A percentile compares a stretch with the other conserved stretches of the same genome.
Conservation (phyloP, 108 stramenopile genomes). For the Hondaea fermentalgiana region DNA sequence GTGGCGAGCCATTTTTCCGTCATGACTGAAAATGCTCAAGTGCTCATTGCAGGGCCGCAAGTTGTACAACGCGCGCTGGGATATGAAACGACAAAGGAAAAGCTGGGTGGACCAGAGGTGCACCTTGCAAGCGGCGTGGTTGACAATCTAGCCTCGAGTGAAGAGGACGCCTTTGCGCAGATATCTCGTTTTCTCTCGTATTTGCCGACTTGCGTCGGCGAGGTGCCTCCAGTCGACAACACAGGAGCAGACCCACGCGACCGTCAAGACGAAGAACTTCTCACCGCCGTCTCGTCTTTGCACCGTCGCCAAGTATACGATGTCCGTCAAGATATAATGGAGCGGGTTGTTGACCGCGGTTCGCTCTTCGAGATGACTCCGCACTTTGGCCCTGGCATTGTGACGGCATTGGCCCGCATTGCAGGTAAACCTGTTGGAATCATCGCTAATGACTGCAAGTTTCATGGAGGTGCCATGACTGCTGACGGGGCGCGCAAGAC, state of each 20-base stretch:
- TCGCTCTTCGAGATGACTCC: neutral
- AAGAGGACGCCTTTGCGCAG: neutral
- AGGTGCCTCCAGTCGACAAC: neutral
- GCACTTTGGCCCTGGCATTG: neutral
- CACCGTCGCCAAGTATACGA: neutral
- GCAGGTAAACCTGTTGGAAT: slow-evolving; percentile 9
- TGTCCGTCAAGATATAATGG: neutral
- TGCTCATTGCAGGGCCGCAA: neutral
- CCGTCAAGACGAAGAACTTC: neutral
- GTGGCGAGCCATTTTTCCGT: neutral
- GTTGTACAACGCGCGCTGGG: neutral
- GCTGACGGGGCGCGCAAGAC: slow-evolving; percentile 16
- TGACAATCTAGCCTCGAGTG: neutral
- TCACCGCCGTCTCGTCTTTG: neutral
- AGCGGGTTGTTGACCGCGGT: neutral
- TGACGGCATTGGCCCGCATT: slow-evolving; percentile 22
- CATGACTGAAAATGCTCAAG: neutral
- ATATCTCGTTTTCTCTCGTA: neutral
- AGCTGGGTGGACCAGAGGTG: neutral
- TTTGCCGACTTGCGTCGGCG: neutral
- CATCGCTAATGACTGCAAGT: neutral
- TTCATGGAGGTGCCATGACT: slow-evolving; percentile 18
- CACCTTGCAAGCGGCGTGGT: neutral
- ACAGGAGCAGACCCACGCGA: neutral
- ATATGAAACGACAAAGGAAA: neutral